Evolutionary conservation across 768 basidiomycete species (phyloP).

Genomic region (Leccinum longicurvipes): DNA sequence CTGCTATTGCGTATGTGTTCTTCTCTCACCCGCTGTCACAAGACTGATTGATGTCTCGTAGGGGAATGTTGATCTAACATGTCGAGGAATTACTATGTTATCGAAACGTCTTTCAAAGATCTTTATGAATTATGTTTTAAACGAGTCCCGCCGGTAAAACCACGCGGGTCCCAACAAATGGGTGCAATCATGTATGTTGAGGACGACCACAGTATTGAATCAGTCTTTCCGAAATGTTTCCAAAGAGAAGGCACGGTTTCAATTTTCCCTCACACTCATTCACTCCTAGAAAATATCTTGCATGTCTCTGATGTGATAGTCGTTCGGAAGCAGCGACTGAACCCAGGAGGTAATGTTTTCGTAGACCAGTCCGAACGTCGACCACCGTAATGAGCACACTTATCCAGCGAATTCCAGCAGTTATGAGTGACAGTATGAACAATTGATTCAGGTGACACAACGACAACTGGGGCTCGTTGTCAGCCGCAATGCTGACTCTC

Average conservation of each 20-base stretch:
- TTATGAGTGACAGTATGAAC: not conserved
- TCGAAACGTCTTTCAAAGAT: not conserved
- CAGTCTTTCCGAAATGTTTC: not conserved
- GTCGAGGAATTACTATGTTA: constrained; percentile 9
- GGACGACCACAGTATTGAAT: not conserved
- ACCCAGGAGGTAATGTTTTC: not conserved
- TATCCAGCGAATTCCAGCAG: not conserved
- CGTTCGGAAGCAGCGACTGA: not conserved
- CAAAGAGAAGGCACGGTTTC: not conserved
- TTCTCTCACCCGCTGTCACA: not conserved
- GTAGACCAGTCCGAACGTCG: not conserved
- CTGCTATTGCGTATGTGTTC: constrained; percentile 52
- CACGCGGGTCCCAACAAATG: not conserved
- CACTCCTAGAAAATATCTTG: not conserved
- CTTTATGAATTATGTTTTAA: not conserved
- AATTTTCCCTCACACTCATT: not conserved
- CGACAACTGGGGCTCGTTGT: constrained; percentile 1
- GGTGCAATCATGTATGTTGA: not conserved
- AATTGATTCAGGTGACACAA: not conserved
- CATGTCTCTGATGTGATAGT: not conserved
- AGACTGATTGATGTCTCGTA: constrained; percentile 26
- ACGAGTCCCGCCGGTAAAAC: not conserved
- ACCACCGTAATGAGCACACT: not conserved
- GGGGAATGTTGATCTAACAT: constrained; percentile 46
- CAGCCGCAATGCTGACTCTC: constrained; percentile 15